These are phyloP conservation scores for Irpex sp. DNA, from an alignment of 1,284 basidiomycete genomes.

Conservation along the genomic window DNA sequence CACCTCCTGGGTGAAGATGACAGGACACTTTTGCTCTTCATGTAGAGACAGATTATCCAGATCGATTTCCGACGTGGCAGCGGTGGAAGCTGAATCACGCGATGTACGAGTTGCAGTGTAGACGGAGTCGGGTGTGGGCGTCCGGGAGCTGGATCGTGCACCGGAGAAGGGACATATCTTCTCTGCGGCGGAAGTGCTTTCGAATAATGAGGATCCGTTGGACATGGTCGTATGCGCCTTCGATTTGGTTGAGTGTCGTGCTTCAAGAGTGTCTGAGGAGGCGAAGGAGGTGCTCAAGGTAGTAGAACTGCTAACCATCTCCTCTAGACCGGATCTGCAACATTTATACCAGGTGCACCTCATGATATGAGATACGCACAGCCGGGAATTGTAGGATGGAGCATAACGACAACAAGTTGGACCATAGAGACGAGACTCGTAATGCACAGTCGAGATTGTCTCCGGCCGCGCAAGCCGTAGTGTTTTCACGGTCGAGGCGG, in stretches of 20 bases:
- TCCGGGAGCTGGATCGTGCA: not conserved
- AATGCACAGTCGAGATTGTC: slow-evolving; percentile 4
- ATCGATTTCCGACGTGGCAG: not conserved
- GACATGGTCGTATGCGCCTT: not conserved
- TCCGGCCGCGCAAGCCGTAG: not conserved
- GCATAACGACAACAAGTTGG: not conserved
- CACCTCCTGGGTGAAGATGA: slow-evolving; percentile 28
- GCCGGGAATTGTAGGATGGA: slow-evolving; percentile 7
- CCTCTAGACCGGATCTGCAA: not conserved
- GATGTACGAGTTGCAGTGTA: not conserved
- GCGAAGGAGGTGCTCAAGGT: not conserved
- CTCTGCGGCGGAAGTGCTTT: slow-evolving; percentile 14
- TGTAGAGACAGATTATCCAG: not conserved
- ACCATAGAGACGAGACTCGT: not conserved
- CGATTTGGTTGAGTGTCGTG: not conserved
- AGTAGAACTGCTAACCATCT: not conserved
- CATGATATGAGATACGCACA: not conserved
- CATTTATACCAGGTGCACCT: not conserved
- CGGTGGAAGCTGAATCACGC: not conserved
- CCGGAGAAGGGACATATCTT: slow-evolving; percentile 7
- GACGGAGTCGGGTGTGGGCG: not conserved
- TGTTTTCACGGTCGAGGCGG: slow-evolving; percentile 1
- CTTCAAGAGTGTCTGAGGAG: not conserved
- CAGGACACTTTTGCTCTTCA: slow-evolving; percentile 16
- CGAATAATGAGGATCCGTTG: not conserved